Evolutionary conservation across 2,329 filamentous ascomycete genomes (phyloP), one percentile per base, ranked within the genome.

Genomic region (Hypoxylon sp.): DNA sequence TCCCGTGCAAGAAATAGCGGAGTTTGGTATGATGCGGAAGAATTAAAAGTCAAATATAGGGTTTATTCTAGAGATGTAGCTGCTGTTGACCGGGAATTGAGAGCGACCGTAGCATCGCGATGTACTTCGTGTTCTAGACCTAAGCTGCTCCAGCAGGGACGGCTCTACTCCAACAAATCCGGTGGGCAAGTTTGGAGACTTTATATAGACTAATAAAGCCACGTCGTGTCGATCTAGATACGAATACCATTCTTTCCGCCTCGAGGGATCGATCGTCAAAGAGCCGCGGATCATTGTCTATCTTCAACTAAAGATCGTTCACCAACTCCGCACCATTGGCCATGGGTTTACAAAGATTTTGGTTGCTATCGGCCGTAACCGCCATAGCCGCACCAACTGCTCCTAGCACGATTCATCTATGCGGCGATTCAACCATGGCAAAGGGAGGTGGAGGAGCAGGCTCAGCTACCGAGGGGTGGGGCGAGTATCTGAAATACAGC

Each of bases 361-460:
- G 53, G 50, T 58, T 19, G 46, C 36, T 71, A 0, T 14, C 73
- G 10, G 60, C 61, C 7, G 13, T 68, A 19, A 63, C 72, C 11
- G 63, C 65, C 48, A 60, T 25, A 23, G 67, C 76, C 46, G 68
- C 69, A 14, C 72, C 76, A 43, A 70, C 73, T 10, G 67, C 71
- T 13, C 63, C 76, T 38, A 71, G 72, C 14, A 87, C 83, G 0
- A 79, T 88, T 19, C 87, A 87, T 71, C 79, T 89, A 38, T 86
- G 85, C 7, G 88, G 88, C 34, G 88, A 90, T 74, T 88, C 86
- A 14, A 90, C 88, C 0, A 90, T 89, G 86, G 86, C 86, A 1
- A 77, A 75, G 43, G 80, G 76, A 10, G 83, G 82, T 3, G 82
- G 81, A 30, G 82, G 80, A 5, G 77, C 79, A 14, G 80, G 80